Evolutionary conservation across 495 filamentous ascomycete species (phyloP), one percentile per base, ranked within the genome.

Genomic region (Viridothelium virens): DNA sequence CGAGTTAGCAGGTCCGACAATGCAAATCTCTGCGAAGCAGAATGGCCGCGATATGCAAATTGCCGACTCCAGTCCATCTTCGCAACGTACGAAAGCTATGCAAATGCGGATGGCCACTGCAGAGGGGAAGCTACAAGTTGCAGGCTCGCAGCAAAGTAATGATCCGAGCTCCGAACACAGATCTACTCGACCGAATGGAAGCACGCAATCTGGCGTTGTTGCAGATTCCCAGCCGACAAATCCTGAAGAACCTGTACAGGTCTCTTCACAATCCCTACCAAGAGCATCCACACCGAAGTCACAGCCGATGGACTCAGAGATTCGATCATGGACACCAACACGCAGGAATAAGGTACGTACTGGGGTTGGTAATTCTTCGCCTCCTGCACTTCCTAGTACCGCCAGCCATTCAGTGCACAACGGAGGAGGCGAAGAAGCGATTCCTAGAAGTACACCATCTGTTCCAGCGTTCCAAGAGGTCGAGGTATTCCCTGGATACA

Each of bases 151-250:
- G 31, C 53, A 59, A 59, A 59, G 53, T 36, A 59, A 18, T 59
- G 5, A 18, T 12, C 25, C 53, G 3, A 34, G 25, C 7, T 11
- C 53, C n/a, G 36, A 18, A 18, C 31, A 10, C 36, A 10, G 14
- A 7, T 18, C 10, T n/a, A 6, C 31, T 14, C 18, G 53, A 59
- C 25, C 25, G 7, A 59, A 31, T 36, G 39, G 39, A 53, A 71
- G 68, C 48, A 74, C 70, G 11, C 72, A 75, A 44, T 65, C 56
- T 2, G 70, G 71, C 7, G 70, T 71, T 2, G 65, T 78, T 14
- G 72, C 74, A 44, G 73, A 78, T 59, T 78, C 76, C 16, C 76
- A 78, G 62, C 74, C 72, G 16, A 63, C 68, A 16, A 61, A 38
- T 25, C 0, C 33, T 33, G 53, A 59, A 59, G 53, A 59, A 59